Conservation (phyloP, 2,329 filamentous ascomycete species). For the Sarocladium strictum region DNA sequence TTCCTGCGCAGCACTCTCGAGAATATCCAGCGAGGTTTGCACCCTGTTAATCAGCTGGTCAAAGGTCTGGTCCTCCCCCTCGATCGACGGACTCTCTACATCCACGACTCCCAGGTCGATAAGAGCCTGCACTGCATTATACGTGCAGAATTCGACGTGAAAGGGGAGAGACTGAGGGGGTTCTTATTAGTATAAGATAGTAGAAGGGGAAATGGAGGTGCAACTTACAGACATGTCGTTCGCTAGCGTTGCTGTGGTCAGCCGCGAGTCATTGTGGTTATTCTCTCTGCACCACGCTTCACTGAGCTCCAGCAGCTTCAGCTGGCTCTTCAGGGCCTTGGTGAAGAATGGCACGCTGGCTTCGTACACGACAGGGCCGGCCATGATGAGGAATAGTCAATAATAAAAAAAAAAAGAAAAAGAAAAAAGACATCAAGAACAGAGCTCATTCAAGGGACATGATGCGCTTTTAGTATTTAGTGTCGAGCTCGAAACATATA, state of each 20-base stretch:
- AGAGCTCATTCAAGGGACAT: neutral
- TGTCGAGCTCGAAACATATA: neutral
- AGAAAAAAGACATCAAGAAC: neutral
- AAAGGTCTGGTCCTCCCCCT: constrained; percentile 9
- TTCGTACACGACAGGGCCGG: constrained; percentile 10
- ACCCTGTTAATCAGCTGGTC: constrained; percentile 8
- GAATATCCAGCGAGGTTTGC: constrained; percentile 8
- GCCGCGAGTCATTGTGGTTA: neutral
- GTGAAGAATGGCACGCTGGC: constrained; percentile 9
- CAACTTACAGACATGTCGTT: constrained; percentile 9
- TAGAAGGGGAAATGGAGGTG: neutral
- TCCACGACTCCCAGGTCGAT: constrained; percentile 6
- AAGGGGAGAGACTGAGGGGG: constrained; percentile 9
- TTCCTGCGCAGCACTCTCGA: constrained; percentile 4
- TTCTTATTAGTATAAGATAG: neutral
- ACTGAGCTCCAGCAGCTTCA: constrained; percentile 6
- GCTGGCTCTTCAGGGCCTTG: constrained; percentile 9
- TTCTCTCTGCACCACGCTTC: constrained; percentile 8
- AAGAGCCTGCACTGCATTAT: constrained; percentile 8
- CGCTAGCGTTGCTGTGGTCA: constrained; percentile 5
- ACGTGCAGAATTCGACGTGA: constrained; percentile 10
- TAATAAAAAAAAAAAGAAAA: neutral
- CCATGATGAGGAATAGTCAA: constrained; percentile 1
- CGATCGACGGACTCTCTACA: constrained; percentile 8
- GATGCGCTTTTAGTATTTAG: neutral